Evolutionary conservation across 208 protist genomes (phyloP), one percentile per base, ranked within the genome.

Genomic region (Wallacemonas rigidus): DNA sequence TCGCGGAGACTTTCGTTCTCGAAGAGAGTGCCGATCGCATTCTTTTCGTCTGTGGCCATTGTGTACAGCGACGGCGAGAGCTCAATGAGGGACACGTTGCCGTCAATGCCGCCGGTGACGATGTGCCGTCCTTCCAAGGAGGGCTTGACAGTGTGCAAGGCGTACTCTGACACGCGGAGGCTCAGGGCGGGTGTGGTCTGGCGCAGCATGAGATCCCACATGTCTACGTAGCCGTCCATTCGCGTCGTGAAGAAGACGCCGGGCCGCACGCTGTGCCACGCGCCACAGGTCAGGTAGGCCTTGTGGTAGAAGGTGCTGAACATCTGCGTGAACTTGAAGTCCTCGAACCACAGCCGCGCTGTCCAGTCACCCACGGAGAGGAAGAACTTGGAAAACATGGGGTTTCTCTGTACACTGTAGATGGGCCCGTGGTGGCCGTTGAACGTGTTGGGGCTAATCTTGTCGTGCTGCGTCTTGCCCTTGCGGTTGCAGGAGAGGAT

Each of bases 321-420:
- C 85, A 99, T 97, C 5, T 97, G 90, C 26, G 87, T 93, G 77
- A 95, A 93, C 77, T 95, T 95, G 80, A 96, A 95, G 79, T 99
- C 98, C 72, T 99, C 98, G 75, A 92, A 96, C 97, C 97, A 99
- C 69, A 99, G 81, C 58, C 95, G 89, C 1, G 92, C 92, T 2
- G 96, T 96, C 98, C 98, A 99, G 85, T 99, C 98, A 17, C 98
- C 98, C 45, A 98, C 87, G 17, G 96, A 94, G 57, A 99, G 77
- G 77, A 99, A 99, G 91, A 97, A 98, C 86, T 98, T 98, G 54
- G 93, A 92, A 76, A 97, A 97, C 70, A 91, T 85, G 2, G 96
- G 95, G 86, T 98, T 98, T 51, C 97, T 85, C 85, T 97, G 86
- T 38, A 99, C 91, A 3, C 90, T 88, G 80, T 98, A 98, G 36